Evolutionary conservation across 2,329 filamentous ascomycete genomes (phyloP).

Genomic region (Colletotrichum scovillei): DNA sequence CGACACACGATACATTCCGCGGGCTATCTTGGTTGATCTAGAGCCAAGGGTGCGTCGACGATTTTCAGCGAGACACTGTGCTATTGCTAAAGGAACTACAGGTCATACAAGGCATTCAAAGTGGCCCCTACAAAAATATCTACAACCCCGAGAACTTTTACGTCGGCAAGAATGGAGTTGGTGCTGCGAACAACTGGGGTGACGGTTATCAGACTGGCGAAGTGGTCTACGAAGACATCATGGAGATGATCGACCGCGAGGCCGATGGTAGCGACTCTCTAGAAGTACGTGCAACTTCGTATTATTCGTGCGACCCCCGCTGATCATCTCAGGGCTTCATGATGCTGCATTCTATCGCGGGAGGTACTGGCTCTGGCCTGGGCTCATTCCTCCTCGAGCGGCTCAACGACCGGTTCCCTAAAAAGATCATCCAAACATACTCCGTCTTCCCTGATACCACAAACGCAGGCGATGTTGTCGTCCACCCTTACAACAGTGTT

Average conservation of each 20-base stretch:
- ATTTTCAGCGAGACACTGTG: no score
- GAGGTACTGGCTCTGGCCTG: conserved; percentile 94
- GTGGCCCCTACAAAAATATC: conserved; percentile 95
- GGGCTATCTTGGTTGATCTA: conserved; percentile 93
- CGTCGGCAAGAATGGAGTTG: conserved; percentile 91
- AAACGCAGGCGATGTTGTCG: conserved; percentile 88
- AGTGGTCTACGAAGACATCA: conserved; percentile 92
- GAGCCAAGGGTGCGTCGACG: conserved; percentile 79
- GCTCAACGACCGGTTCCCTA: conserved; percentile 96
- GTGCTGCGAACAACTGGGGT: conserved; percentile 98
- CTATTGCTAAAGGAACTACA: conserved; percentile 37
- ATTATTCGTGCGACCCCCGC: not conserved
- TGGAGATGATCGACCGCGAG: conserved; percentile 99
- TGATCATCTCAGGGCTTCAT: conserved; percentile 81
- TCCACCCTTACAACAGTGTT: conserved; percentile 98
- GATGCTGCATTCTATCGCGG: conserved; percentile 97
- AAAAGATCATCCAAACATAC: conserved; percentile 99
- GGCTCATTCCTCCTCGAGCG: conserved; percentile 95
- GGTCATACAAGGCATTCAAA: conserved; percentile 93
- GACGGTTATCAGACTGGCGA: conserved; percentile 95
- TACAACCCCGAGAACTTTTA: conserved; percentile 99
- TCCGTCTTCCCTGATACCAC: conserved; percentile 97
- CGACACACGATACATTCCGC: conserved; percentile 97
- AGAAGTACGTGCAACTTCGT: conserved; percentile 66
- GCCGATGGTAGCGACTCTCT: conserved; percentile 97